Percentiles rank a stretch among this genome's conserved stretches.
phyloP scores from a whole-genome alignment of 2,329 filamentous ascomycete genomes.

The Colletotrichum shisoi region DNA sequence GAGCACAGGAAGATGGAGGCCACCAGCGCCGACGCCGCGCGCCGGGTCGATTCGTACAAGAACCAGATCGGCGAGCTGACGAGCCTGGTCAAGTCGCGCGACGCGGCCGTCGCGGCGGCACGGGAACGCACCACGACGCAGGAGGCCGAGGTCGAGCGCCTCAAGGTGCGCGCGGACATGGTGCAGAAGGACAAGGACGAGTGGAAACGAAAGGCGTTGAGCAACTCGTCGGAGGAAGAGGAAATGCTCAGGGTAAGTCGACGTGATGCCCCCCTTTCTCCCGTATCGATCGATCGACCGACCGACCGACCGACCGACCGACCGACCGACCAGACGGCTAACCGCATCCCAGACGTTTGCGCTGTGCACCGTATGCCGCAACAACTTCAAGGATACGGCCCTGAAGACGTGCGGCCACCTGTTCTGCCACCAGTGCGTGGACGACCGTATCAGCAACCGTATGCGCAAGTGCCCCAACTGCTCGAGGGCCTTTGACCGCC shows the following conservation, averaged over 20 bases:
- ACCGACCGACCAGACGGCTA: conserved; percentile 34
- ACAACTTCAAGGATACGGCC: conserved; percentile 91
- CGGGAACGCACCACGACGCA: conserved; percentile 67
- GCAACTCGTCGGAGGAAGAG: conserved; percentile 82
- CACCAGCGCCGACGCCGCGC: conserved; percentile 72
- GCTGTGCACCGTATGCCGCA: conserved; percentile 90
- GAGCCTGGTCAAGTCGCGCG: conserved; percentile 76
- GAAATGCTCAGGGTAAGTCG: conserved; percentile 83
- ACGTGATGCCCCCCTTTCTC: not conserved
- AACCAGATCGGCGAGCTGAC: conserved; percentile 81
- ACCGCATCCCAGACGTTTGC: conserved; percentile 49
- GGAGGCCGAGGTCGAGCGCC: conserved; percentile 80
- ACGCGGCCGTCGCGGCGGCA: conserved; percentile 63
- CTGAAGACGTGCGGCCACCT: conserved; percentile 95
- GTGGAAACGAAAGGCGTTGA: conserved; percentile 83
- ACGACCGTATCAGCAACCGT: conserved; percentile 86
- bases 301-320: not conserved
- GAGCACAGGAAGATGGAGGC: conserved; percentile 81
- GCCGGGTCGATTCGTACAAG: conserved; percentile 75
- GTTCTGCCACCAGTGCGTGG: conserved; percentile 90
- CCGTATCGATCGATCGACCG: too few relatives aligned
- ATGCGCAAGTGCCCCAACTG: conserved; percentile 96
- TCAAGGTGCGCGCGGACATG: conserved; percentile 79
- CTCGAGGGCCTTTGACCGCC: conserved; percentile 87
- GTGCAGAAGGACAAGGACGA: conserved; percentile 82